Conservation (phyloP, 1,284 basidiomycete species). For the Cutaneotrichosporon daszewskae region DNA sequence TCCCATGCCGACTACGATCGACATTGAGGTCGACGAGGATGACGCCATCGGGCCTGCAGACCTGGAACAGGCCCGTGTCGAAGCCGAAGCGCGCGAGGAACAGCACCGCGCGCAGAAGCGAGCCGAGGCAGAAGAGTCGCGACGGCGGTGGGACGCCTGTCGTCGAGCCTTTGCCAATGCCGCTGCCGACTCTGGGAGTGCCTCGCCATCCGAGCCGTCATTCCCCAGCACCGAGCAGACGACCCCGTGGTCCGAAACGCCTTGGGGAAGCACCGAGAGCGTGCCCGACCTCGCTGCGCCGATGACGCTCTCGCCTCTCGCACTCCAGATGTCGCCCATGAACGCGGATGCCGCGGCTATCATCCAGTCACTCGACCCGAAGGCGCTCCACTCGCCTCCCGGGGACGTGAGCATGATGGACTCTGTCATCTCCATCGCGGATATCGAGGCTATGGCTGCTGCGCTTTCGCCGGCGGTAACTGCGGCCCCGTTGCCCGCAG, state of each 20-base stretch:
- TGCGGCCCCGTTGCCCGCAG: neutral
- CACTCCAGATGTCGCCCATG: constrained; percentile 21
- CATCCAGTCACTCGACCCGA: constrained; percentile 16
- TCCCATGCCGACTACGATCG: constrained; percentile 1
- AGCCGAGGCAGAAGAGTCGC: constrained; percentile 31
- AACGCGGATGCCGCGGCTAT: constrained; percentile 2
- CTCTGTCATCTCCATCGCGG: constrained; percentile 23
- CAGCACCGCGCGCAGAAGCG: constrained; percentile 24
- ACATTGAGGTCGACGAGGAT: constrained; percentile 14
- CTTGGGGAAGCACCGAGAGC: constrained; percentile 11
- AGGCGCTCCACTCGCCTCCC: constrained; percentile 14
- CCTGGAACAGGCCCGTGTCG: constrained; percentile 32
- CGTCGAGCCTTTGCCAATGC: constrained; percentile 22
- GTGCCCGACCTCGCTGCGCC: constrained; percentile 6
- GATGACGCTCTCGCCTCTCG: constrained; percentile 27
- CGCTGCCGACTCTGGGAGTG: constrained; percentile 2
- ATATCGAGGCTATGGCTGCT: constrained; percentile 19
- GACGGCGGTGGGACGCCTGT: constrained; percentile 31
- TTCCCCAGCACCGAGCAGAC: constrained; percentile 2
- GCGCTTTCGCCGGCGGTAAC: constrained; percentile 1
- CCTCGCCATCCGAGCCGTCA: constrained; percentile 6
- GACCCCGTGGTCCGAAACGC: constrained; percentile 13
- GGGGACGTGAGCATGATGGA: constrained; percentile 24
- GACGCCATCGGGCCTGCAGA: constrained; percentile 39
- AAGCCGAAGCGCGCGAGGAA: constrained; percentile 37